Percentiles rank a stretch among this genome's conserved stretches.
These are phyloP conservation scores for Cenchrus purpureus DNA, from an alignment of 176 grass and related monocot species.

Conservation along the genomic window DNA sequence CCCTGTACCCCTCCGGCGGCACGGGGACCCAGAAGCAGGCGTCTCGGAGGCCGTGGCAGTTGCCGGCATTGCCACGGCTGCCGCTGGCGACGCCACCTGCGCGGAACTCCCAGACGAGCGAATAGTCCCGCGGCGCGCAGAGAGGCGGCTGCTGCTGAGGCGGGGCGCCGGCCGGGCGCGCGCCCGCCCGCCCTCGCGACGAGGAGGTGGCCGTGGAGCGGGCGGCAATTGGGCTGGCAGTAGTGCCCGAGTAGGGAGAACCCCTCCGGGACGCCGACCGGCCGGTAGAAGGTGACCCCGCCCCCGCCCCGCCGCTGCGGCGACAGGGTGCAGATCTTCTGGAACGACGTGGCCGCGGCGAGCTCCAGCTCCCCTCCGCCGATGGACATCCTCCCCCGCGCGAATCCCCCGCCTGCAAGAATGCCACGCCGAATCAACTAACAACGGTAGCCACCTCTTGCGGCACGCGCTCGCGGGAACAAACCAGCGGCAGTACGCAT, in stretches of 20 bases:
- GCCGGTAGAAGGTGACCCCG: slow-evolving; percentile 68
- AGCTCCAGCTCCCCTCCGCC: slow-evolving; percentile 72
- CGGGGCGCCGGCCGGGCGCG: background rate
- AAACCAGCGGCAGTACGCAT: background rate
- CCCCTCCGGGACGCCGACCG: slow-evolving; percentile 52
- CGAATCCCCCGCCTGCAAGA: slow-evolving; percentile 66
- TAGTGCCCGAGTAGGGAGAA: slow-evolving; percentile 79
- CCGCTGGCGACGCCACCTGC: background rate
- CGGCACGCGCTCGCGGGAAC: background rate
- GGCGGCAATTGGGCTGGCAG: slow-evolving; percentile 56
- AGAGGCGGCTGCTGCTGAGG: slow-evolving; percentile 33
- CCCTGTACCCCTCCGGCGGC: slow-evolving; percentile 61
- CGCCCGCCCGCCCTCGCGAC: slow-evolving; percentile 56
- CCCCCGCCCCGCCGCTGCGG: slow-evolving; percentile 17
- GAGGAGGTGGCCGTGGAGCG: slow-evolving; percentile 74
- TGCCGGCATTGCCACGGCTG: background rate
- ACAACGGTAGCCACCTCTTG: background rate
- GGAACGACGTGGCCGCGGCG: slow-evolving; percentile 55
- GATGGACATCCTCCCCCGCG: slow-evolving; percentile 56
- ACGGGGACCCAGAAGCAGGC: slow-evolving; percentile 79
- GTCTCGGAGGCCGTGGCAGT: slow-evolving; percentile 22
- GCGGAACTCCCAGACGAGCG: slow-evolving; percentile 59
- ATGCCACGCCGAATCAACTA: background rate
- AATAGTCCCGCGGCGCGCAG: slow-evolving; percentile 57
- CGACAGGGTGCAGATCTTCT: slow-evolving; percentile 67